Percentiles rank a stretch among this genome's conserved stretches.
These are phyloP conservation scores for Penicillium psychrofluorescens DNA, from an alignment of 495 filamentous ascomycete species.

Conservation along the genomic window DNA sequence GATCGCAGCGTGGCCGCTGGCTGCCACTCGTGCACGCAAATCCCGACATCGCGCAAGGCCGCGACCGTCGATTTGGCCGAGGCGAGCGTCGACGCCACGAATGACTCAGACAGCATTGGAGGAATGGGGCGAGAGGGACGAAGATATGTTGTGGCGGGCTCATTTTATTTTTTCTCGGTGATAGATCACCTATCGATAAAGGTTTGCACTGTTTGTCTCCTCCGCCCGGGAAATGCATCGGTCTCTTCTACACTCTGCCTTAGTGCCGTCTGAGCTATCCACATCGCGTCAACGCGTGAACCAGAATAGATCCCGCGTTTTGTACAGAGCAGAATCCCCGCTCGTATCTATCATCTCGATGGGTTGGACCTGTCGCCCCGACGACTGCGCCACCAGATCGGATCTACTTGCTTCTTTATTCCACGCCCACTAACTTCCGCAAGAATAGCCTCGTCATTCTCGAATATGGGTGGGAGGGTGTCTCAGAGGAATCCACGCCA, in stretches of 20 bases:
- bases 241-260: no score
- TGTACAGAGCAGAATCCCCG: no score
- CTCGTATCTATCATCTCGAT: no score
- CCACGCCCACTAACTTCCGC: no score
- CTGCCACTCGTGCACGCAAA: slow-evolving; percentile 78
- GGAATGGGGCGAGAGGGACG: background rate
- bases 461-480: no score
- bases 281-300: no score
- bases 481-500: slow-evolving; percentile 1
- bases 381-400: no score
- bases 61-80: slow-evolving; percentile 56
- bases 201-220: slow-evolving; percentile 28
- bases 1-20: slow-evolving; percentile 61
- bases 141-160: background rate
- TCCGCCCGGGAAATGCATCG: no score
- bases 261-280: background rate
- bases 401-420: no score
- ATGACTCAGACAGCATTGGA: slow-evolving; percentile 72
- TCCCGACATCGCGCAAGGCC: slow-evolving; percentile 67
- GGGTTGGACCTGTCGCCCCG: no score
- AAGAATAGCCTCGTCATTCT: no score
- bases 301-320: no score
- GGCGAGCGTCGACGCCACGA: slow-evolving; percentile 66
- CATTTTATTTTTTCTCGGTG: slow-evolving; percentile 24
- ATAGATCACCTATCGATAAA: slow-evolving; percentile 21